Evolutionary conservation across 208 protist genomes (phyloP), one percentile per base, ranked within the genome.

Genomic region (Crithidia fasciculata): DNA sequence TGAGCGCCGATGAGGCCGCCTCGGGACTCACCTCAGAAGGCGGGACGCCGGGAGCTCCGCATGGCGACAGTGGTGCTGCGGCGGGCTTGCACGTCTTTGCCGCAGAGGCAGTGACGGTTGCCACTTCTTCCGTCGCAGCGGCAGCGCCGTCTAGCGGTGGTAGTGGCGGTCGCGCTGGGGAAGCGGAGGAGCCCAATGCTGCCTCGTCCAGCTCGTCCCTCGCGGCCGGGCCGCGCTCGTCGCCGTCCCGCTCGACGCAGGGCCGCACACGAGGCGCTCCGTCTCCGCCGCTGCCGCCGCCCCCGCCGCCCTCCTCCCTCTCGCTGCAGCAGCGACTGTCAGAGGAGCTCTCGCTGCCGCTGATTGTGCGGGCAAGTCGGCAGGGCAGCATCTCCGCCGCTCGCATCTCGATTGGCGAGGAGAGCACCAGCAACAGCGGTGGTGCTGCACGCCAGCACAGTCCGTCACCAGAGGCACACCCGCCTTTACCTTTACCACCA

Each of bases 341-440:
- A 45, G 62, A 55, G 62, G 49, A 56, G 49, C 4, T 15, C 19
- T 37, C 50, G 28, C 10, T 55, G 45, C 49, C 62, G 19, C 50
- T 43, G 7, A 68, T 68, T 45, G 50, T 57, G 3, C 62, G 62
- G 12, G 55, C 62, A 2, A 68, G 62, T 13, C 62, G 47, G 37
- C 62, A 68, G 50, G 15, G 41, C 5, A 57, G 62, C 62, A 68
- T 68, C 37, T 44, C 62, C 0, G 62, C 62, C 12, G 47, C 62
- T n/a, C 62, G 62, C 12, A 19, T 45, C 6, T 15, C 4, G 4
- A 49, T 9, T 10, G 19, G 28, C 7, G 62, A 37, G 49, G 49
- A 56, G 18, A 43, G 8, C 36, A 28, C 0, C 28, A 28, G 28
- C 28, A 28, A 28, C 28, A 28, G 10, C 7, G 2, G 36, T 10